Percentiles rank a stretch among this genome's conserved stretches.
These are phyloP conservation scores for Nemania abortiva DNA, from an alignment of 2,329 filamentous ascomycete genomes.

Conservation along the genomic window DNA sequence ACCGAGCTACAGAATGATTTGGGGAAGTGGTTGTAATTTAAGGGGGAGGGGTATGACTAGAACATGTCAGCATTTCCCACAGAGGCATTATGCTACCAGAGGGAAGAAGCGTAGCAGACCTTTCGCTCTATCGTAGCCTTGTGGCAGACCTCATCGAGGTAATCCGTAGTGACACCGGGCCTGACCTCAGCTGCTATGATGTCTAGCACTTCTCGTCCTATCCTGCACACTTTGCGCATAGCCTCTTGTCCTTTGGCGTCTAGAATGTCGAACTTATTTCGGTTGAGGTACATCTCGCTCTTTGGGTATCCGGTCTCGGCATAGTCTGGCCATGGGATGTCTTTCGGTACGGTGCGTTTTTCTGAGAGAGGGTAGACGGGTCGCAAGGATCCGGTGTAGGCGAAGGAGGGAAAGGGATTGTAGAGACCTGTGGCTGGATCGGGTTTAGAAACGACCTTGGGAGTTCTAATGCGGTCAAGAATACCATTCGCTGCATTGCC, in stretches of 20 bases:
- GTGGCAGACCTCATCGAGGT: constrained; percentile 94
- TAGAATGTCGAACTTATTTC: constrained; percentile 86
- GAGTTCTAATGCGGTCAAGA: constrained; percentile 79
- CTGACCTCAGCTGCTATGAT: constrained; percentile 84
- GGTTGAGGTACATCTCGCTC: constrained; percentile 70
- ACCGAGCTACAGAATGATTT: constrained; percentile 97
- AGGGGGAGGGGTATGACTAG: constrained; percentile 91
- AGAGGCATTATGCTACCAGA: too few relatives aligned
- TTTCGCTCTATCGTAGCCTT: constrained; percentile 93
- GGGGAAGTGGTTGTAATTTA: constrained; percentile 96
- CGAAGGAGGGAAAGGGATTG: constrained; percentile 92
- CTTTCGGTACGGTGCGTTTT: constrained; percentile 78
- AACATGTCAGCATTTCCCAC: constrained; percentile 30
- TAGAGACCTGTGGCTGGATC: constrained; percentile 89
- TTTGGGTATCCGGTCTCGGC: constrained; percentile 82
- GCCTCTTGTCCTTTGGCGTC: constrained; percentile 83
- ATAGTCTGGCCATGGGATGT: constrained; percentile 89
- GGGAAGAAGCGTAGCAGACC: constrained; percentile 66
- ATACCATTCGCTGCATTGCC: constrained; percentile 68
- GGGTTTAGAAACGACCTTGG: constrained; percentile 89
- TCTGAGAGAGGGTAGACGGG: constrained; percentile 88
- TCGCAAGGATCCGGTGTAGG: constrained; percentile 83
- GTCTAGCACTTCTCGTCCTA: constrained; percentile 92
- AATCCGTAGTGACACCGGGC: constrained; percentile 95
- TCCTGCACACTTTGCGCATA: constrained; percentile 91